phyloP scores from a whole-genome alignment of 805 yeast species.

The Starmerella powellii region DNA sequence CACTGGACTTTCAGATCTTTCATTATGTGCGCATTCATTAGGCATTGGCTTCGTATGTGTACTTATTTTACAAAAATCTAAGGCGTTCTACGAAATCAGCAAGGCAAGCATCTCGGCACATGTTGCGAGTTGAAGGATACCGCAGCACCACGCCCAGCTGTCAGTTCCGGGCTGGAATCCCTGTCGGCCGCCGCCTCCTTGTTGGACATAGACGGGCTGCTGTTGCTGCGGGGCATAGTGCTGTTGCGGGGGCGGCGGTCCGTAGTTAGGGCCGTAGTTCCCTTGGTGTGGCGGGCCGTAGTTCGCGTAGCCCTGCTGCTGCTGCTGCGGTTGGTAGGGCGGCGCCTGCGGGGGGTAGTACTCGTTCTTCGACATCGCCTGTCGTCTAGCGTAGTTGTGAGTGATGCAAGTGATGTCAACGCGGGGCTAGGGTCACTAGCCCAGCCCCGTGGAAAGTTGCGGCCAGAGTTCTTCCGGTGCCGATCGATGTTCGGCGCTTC shows the following conservation, averaged over 20 bases:
- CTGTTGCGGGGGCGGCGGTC: conserved; percentile 16
- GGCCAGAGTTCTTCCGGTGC: too few relatives aligned
- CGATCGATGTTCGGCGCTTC: too few relatives aligned
- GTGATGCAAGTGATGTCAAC: neutral
- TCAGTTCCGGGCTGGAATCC: conserved; percentile 13
- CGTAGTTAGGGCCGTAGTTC: neutral
- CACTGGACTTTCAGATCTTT: too few relatives aligned
- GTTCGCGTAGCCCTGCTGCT: conserved; percentile 3
- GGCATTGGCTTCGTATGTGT: too few relatives aligned
- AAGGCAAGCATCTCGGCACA: conserved; percentile 14
- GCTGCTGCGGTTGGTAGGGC: conserved; percentile 4
- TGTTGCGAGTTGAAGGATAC: conserved; percentile 15
- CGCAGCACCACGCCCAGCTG: conserved; percentile 18
- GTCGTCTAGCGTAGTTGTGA: too few relatives aligned
- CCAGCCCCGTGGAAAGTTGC: too few relatives aligned
- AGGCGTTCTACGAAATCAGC: conserved; percentile 1
- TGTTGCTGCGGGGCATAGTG: conserved; percentile 12
- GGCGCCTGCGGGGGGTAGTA: conserved; percentile 13
- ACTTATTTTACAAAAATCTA: too few relatives aligned
- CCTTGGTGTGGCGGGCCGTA: conserved; percentile 1
- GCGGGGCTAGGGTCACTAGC: neutral
- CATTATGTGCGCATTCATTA: too few relatives aligned
- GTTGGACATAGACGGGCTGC: conserved; percentile 19
- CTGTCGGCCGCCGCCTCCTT: conserved; percentile 2
- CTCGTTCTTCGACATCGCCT: conserved; percentile 8